Evolutionary conservation across 805 yeast genomes (phyloP), one percentile per base, ranked within the genome.

Genomic region (Kazachstania viticola): DNA sequence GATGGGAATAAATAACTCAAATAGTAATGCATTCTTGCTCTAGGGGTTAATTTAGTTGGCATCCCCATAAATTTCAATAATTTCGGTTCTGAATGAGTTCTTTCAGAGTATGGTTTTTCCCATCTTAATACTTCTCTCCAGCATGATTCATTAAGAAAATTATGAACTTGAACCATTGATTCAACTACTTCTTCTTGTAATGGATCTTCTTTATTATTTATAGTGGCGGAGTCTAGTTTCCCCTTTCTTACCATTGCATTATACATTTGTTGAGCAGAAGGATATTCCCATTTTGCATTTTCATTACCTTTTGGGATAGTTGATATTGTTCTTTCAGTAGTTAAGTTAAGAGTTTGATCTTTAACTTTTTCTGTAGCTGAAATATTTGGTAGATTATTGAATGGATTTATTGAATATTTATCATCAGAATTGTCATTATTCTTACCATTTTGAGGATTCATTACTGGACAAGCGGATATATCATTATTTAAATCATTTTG

Each of bases 211-310:
- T 82, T 79, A 3, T 71, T 76, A 2, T 54, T 51, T 21, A 42
- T 40, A n/a, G n/a, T n/a, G n/a, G n/a, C n/a, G 4, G 51, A 44
- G 28, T 54, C 56, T 11, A 56, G 46, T 49, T 91, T 88, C 14
- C 95, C 95, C 61, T 91, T 91, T 41, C 88, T 74, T 17, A 85
- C 62, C 97, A 91, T 88, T 9, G 99, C 99, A 49, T 88, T 87
- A 43, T 85, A 75, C 99, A 91, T 91, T 55, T 91, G 99, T 59
- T 91, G 98, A 1, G 99, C 98, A 2, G 95, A 83, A 2, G 99
- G 99, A 53, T 91, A 91, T 59, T 91, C 98, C 99, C 99, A 91
- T 29, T 77, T 73, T 2, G 94, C 94, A 38, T 73, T 75, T 8
- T 62, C 65, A 2, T 61, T 51, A 18, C 97, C 97, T 40, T 83